Evolutionary conservation across 163 green algal genomes (phyloP), one percentile per base, ranked within the genome.

Genomic region (Botryococcus braunii): DNA sequence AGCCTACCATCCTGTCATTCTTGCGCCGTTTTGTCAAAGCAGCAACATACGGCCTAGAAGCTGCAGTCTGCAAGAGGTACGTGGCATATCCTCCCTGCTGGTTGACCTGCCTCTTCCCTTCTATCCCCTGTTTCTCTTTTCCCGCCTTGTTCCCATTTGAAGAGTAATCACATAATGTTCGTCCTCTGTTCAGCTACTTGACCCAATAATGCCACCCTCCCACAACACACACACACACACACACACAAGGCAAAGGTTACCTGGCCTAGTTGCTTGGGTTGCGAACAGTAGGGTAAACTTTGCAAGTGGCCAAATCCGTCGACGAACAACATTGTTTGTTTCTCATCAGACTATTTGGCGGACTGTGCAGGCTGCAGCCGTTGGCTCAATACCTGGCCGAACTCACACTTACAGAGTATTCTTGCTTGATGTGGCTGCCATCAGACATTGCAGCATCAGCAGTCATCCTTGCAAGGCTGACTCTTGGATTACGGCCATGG

Each of bases 1-100:
- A 77, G 60, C 88, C 88, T 68, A 95, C 86, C 13, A 70, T 78
- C 41, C 92, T 91, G 69, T 86, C 82, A 4, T 95, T 95, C 73
- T 74, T 92, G 57, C 75, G 88, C 2, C 81, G 88, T 29, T 86
- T 89, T 52, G 69, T 91, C 46, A 87, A 92, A 78, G 88, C 55
- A n/a, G 74, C 77, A n/a, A n/a, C n/a, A n/a, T 8, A 40, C 46
- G 5, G 46, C 46, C 27, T 65, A 11, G 9, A 7, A 61, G 11
- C 9, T 13, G 52, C 52, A 37, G 52, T 35, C 11, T 37, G 17
- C 34, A 34, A 7, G 25, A n/a, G 11, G 11, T 37, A 7, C 34
- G 9, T 7, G 34, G 25, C 7, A 7, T 61, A 25, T 61, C 34
- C 52, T 61, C 25, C 52, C 7, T n/a, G n/a, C n/a, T n/a, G n/a